These are phyloP conservation scores for Candida xiaguanensis DNA, from an alignment of 805 yeast genomes.

Conservation along the genomic window DNA sequence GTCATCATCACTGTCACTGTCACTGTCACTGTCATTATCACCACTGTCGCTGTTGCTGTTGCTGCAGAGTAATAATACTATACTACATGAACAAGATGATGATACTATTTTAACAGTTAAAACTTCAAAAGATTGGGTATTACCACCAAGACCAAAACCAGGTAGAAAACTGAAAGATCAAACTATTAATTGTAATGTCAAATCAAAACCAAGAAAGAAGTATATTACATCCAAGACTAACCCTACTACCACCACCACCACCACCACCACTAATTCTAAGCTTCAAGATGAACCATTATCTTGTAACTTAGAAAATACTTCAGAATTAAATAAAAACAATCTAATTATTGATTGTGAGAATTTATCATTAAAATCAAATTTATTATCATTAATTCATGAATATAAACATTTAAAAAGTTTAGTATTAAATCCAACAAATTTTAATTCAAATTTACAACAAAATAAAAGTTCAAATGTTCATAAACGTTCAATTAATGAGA, in stretches of 20 bases:
- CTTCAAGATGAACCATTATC: background rate
- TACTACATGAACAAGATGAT: background rate
- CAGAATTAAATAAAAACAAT: constrained; percentile 5
- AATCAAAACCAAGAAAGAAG: background rate
- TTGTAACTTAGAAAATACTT: constrained; percentile 1
- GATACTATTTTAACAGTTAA: constrained; percentile 12
- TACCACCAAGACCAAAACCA: constrained; percentile 62
- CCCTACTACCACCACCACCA: background rate
- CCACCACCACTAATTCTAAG: background rate
- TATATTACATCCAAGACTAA: background rate
- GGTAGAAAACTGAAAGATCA: constrained; percentile 47
- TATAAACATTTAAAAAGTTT: constrained; percentile 30
- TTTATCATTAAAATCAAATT: constrained; percentile 28
- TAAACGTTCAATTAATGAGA: constrained; percentile 11
- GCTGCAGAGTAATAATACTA: too few species aligned
- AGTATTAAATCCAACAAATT: constrained; percentile 6
- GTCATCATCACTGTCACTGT: too few species aligned
- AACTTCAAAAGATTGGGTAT: constrained; percentile 56
- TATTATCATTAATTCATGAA: constrained; percentile 37
- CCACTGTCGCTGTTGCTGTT: too few species aligned
- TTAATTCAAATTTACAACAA: too few species aligned
- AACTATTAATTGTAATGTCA: background rate
- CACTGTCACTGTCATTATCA: too few species aligned
- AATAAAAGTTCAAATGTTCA: constrained; percentile 6
- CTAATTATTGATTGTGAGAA: constrained; percentile 29